Percentiles rank a stretch among this genome's conserved stretches.
Evolutionary conservation across 108 stramenopile genomes (phyloP).

Genomic region (Chaetoceros muelleri): DNA sequence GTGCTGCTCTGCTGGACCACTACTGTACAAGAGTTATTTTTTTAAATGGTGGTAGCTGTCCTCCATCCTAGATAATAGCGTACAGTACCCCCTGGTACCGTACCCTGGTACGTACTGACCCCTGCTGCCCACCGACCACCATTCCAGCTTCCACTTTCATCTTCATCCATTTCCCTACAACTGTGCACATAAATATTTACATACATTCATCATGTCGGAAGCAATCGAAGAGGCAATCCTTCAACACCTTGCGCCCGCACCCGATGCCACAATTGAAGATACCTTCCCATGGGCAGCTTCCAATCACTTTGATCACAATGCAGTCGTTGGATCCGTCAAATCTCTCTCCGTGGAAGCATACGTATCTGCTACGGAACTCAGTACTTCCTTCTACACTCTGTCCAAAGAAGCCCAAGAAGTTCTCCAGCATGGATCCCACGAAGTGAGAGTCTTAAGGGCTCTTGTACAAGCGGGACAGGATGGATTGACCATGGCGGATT

Average conservation of each 20-base stretch:
- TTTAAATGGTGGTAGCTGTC: too few relatives aligned
- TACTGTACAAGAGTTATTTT: too few relatives aligned
- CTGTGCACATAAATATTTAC: too few relatives aligned
- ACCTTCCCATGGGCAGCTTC: constrained; percentile 42
- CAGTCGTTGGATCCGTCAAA: constrained; percentile 78
- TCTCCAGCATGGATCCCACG: constrained; percentile 74
- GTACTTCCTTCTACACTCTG: constrained; percentile 52
- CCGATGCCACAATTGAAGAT: constrained; percentile 61
- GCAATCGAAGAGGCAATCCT: constrained; percentile 2
- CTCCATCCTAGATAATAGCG: too few relatives aligned
- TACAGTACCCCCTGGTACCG: too few relatives aligned
- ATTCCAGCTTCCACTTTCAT: too few relatives aligned
- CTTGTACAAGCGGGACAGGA: constrained; percentile 51
- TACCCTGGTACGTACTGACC: too few relatives aligned
- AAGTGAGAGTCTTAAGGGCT: constrained; percentile 61
- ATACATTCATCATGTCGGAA: too few relatives aligned
- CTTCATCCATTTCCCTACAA: too few relatives aligned
- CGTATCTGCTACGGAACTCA: constrained; percentile 43
- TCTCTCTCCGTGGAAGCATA: constrained; percentile 74
- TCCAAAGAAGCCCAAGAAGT: constrained; percentile 66
- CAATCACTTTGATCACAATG: constrained; percentile 58
- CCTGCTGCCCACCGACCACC: too few relatives aligned
- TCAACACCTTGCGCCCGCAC: constrained; percentile 17
- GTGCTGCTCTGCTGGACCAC: too few relatives aligned
- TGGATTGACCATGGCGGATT: constrained; percentile 32